Base-by-base conservation (phyloP, 208 protist genomes). In the Leishmania tarentolae region DNA sequence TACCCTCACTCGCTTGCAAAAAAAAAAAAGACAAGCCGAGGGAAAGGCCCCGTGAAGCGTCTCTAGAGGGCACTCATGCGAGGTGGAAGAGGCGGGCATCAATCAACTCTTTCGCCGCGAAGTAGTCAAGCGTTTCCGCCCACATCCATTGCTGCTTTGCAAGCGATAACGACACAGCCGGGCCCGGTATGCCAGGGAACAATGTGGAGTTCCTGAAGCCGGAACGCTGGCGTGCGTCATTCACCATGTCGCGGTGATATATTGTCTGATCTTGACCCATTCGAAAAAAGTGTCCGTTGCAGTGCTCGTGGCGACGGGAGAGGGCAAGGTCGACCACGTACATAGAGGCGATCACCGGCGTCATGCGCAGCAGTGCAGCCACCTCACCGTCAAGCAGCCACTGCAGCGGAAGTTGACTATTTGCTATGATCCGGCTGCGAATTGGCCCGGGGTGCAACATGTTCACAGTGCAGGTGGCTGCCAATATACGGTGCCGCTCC, bases 281-380 rank as follows among this genome's bases (percentile, higher is more conserved):
- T 73, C 92, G 90, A 59, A 94, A 93, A 82, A 91, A 94, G 78
- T 94, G 92, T 4, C 90, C 92, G 83, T 82, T 94, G 52, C 82
- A 85, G 19, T 68, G 75, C 70, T 91, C 89, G 77, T 92, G 71
- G n/a, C 90, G 90, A 80, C 86, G 85, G 11, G 83, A 86, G 46
- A 95, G 83, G 44, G 87, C 88, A 17, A 93, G 71, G 80, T 95
- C 92, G 6, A 81, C 87, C 28, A 93, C 88, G 71, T 89, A 93
- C 59, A 95, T 82, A 1, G 88, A 74, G 8, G 87, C 85, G 31
- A 93, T 90, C 11, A 89, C 87, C 3, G 92, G 88, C 0, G 92
- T 89, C 80, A 95, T 84, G 77, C 87, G 81, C 35, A 93, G 83
- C 28, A 91, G 68, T 46, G 81, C 86, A 40, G 79, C 81, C 28